Evolutionary conservation across 2,329 filamentous ascomycete species (phyloP).

Genomic region (Trichoderma koningiopsis): DNA sequence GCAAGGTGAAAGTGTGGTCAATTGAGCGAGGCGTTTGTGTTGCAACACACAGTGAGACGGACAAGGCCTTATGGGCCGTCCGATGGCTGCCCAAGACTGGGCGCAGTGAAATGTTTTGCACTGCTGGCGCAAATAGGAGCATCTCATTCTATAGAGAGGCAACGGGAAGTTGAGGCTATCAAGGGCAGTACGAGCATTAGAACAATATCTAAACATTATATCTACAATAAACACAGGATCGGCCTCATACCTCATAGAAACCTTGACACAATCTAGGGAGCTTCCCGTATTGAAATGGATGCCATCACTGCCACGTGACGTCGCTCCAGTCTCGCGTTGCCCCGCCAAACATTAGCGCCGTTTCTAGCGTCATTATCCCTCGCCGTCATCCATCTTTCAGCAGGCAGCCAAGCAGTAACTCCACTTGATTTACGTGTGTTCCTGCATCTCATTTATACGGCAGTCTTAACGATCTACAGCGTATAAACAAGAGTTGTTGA

Average conservation of each 20-base stretch:
- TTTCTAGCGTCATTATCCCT: background rate
- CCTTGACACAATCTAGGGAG: background rate
- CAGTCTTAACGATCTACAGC: background rate
- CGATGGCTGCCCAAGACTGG: conserved; percentile 77
- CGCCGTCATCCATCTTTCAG: background rate
- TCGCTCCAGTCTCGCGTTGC: conserved; percentile 56
- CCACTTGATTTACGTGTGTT: conserved; percentile 3
- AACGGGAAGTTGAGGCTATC: conserved; percentile 58
- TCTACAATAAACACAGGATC: conserved; percentile 21
- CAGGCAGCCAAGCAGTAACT: conserved; percentile 10
- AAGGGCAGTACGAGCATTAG: background rate
- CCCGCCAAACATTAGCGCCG: conserved; percentile 48
- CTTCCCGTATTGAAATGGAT: background rate
- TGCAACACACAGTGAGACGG: conserved; percentile 89
- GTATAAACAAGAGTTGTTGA: background rate
- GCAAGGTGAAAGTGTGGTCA: conserved; percentile 95
- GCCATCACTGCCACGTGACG: conserved; percentile 46
- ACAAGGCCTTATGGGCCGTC: conserved; percentile 80
- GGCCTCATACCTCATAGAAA: background rate
- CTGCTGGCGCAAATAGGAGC: conserved; percentile 73
- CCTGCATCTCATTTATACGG: background rate
- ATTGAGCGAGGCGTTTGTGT: conserved; percentile 82
- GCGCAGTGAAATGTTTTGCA: conserved; percentile 73
- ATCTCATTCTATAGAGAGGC: conserved; percentile 85
- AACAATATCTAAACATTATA: background rate